Evolutionary conservation across 2,329 filamentous ascomycete species (phyloP).

Genomic region (Tolypocladium ovalisporum): DNA sequence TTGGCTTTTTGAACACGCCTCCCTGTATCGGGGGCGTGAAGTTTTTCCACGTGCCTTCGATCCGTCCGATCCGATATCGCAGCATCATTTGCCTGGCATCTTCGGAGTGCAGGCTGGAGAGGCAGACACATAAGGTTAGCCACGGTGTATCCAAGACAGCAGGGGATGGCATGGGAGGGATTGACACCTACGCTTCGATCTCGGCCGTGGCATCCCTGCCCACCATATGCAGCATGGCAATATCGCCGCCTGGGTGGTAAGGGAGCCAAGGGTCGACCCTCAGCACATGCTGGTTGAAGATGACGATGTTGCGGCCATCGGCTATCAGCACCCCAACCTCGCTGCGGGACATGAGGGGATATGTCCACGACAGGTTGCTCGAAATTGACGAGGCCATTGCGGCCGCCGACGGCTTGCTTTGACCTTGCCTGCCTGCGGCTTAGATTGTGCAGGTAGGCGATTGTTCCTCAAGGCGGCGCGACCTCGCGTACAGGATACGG

Average conservation of each 20-base stretch:
- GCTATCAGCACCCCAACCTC: constrained; percentile 65
- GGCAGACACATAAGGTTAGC: not conserved
- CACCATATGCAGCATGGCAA: constrained; percentile 86
- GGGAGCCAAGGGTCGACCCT: constrained; percentile 82
- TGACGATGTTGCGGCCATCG: constrained; percentile 66
- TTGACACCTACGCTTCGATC: constrained; percentile 61
- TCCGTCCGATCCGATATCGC: constrained; percentile 70
- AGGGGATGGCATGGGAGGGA: not conserved
- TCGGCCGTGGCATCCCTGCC: constrained; percentile 92
- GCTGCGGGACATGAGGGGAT: constrained; percentile 26
- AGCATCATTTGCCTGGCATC: constrained; percentile 69
- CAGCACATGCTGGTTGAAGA: constrained; percentile 70
- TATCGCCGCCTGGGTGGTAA: constrained; percentile 87
- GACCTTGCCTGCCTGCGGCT: not conserved
- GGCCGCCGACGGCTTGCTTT: not conserved
- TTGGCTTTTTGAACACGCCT: constrained; percentile 55
- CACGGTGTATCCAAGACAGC: not conserved
- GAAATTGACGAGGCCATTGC: not conserved
- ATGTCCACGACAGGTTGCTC: constrained; percentile 7
- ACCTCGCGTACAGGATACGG: not conserved
- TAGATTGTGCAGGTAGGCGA: not conserved
- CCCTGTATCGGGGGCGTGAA: constrained; percentile 89
- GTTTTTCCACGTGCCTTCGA: constrained; percentile 76
- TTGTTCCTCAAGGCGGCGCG: not conserved
- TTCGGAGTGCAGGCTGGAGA: constrained; percentile 63